Conservation (phyloP, 768 basidiomycete species). For the Mycena sanguinolenta region DNA sequence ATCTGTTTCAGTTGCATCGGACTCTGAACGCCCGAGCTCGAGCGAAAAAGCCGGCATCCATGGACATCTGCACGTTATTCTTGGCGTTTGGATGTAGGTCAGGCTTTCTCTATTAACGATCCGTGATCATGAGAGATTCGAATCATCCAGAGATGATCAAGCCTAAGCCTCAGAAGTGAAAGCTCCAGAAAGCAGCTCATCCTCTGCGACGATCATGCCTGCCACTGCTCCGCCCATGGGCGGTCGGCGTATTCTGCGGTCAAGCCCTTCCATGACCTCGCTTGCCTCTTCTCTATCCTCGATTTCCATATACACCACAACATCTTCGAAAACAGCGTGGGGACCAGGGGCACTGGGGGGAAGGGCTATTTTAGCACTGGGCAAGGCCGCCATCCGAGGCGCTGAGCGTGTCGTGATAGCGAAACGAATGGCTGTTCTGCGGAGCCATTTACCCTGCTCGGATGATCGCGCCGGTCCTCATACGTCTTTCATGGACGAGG, state of each 20-base stretch:
- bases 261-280: conserved; percentile 16
- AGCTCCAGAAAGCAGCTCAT: not conserved
- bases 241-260: conserved; percentile 22
- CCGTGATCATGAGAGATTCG: too few relatives aligned
- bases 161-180: not conserved
- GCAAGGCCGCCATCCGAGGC: conserved; percentile 43
- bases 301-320: conserved; percentile 25
- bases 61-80: too few relatives aligned
- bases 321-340: conserved; percentile 29
- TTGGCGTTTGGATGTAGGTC: too few relatives aligned
- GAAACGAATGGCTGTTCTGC: conserved; percentile 35
- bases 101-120: too few relatives aligned
- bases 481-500: conserved; percentile 26
- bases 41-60: too few relatives aligned
- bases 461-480: conserved; percentile 29
- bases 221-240: not conserved
- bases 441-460: conserved; percentile 35
- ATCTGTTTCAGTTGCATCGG: too few relatives aligned
- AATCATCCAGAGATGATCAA: not conserved
- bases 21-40: too few relatives aligned
- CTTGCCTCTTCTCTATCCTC: conserved; percentile 30
- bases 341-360: conserved; percentile 45
- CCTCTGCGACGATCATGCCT: conserved; percentile 1
- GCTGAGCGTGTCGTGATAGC: conserved; percentile 43
- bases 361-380: conserved; percentile 44